These are phyloP conservation scores for Salvia miltiorrhiza DNA, from an alignment of 257 asterid species.

Conservation along the genomic window DNA sequence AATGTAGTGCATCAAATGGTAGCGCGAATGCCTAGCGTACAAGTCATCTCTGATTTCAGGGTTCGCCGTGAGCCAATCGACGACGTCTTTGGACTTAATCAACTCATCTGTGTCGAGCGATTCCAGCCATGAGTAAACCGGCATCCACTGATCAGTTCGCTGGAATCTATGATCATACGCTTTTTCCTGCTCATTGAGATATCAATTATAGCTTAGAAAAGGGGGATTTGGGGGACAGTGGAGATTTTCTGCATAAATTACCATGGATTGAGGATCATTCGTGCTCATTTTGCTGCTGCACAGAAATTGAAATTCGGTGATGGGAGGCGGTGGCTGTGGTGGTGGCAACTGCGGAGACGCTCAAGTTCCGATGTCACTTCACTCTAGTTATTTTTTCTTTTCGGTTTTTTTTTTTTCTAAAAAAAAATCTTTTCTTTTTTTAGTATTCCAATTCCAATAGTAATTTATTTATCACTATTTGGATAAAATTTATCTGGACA, in stretches of 20 bases:
- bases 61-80: slow-evolving; percentile 76
- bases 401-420: not conserved
- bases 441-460: too few relatives aligned
- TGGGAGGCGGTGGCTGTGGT: not conserved
- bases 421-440: too few relatives aligned
- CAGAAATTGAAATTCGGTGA: slow-evolving; percentile 7
- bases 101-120: slow-evolving; percentile 73
- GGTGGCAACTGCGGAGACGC: not conserved
- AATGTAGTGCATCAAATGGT: slow-evolving; percentile 90
- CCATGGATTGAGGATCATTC: slow-evolving; percentile 24
- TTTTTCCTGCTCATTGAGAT: slow-evolving; percentile 24
- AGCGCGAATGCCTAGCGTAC: slow-evolving; percentile 82
- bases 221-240: not conserved
- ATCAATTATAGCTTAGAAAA: not conserved
- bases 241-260: not conserved
- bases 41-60: slow-evolving; percentile 71
- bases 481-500: too few relatives aligned
- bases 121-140: slow-evolving; percentile 88
- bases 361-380: not conserved
- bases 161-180: slow-evolving; percentile 82
- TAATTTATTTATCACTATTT: too few relatives aligned
- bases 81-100: slow-evolving; percentile 72
- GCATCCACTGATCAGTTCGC: slow-evolving; percentile 97
- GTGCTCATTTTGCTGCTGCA: slow-evolving; percentile 1
- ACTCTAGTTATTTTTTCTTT: not conserved